phyloP scores from a whole-genome alignment of 176 grass and related monocot species.

The Carex littledalei region DNA sequence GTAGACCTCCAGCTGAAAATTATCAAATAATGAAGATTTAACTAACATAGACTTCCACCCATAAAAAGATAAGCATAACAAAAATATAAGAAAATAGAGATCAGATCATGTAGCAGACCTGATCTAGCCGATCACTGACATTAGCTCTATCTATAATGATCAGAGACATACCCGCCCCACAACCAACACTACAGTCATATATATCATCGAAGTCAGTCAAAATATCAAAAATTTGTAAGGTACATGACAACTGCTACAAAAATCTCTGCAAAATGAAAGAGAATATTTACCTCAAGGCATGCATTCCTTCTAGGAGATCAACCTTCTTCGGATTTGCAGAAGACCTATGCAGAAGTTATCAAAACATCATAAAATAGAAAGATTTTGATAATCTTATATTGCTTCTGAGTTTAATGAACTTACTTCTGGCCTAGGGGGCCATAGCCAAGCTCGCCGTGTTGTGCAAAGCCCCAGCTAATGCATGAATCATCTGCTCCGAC shows the following conservation, averaged over 20 bases:
- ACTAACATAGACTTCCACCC: slow-evolving; percentile 14
- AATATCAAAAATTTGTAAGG: neutral
- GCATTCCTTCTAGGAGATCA: slow-evolving; percentile 87
- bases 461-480: slow-evolving; percentile 85
- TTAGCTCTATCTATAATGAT: slow-evolving; percentile 83
- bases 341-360: slow-evolving; percentile 42
- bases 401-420: slow-evolving; percentile 10
- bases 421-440: slow-evolving; percentile 91
- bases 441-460: slow-evolving; percentile 84
- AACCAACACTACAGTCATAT: slow-evolving; percentile 65
- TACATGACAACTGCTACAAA: neutral
- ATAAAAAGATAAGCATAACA: neutral
- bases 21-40: slow-evolving; percentile 11
- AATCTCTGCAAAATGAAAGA: neutral
- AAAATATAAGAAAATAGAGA: neutral
- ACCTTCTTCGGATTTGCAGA: slow-evolving; percentile 99
- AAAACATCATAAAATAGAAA: slow-evolving; percentile 1
- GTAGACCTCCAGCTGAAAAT: slow-evolving; percentile 72
- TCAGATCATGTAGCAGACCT: slow-evolving; percentile 36
- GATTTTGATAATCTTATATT: neutral
- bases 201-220: neutral
- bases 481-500: slow-evolving; percentile 96
- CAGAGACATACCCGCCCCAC: slow-evolving; percentile 64
- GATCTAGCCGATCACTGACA: slow-evolving; percentile 52
- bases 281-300: slow-evolving; percentile 55